Base-by-base conservation (phyloP, 331 rosid species). In the Cydonia oblonga region DNA sequence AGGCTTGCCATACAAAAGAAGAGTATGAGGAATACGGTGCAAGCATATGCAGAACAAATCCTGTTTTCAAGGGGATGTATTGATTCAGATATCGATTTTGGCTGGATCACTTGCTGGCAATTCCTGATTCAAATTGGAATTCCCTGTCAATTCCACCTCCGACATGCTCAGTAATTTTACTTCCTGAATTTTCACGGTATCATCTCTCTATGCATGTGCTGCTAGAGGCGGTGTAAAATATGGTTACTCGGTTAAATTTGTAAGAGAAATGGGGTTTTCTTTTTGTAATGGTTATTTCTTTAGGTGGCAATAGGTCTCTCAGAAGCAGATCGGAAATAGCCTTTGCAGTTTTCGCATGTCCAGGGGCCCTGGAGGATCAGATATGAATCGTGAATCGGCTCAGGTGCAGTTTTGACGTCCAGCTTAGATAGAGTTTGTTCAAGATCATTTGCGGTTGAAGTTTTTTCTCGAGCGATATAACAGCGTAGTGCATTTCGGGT, bases 1-100 rank as follows among this genome's bases (percentile, higher is more conserved):
- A 93, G 98, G 97, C 98, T 30, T 93, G 98, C 79, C 98, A 93
- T 80, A 93, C 98, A 64, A 93, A 93, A 84, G 98, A 88, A 46
- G 97, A 93, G 81, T 93, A 93, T 28, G 98, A 93, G 66, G 98
- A 93, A 79, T 73, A 91, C 30, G 98, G 98, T 69, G 98, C 97
- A 22, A 88, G 98, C 86, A 93, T 93, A 75, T 93, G 98, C 77
- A 88, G 98, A 51, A 87, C 97, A 57, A 93, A 93, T 84, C 98
- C 98, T 32, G 96, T 93, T 81, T 93, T 93, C 91, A 93, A 91
- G 88, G 98, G 98, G 54, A 93, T 93, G 98, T 93, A 91, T 68
- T 93, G 85, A 88, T 69, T 81, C 83, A 24, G 68, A 67, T 72
- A 78, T 19, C 70, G 42, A 20, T 68, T 74, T 79, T 66, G 62